Base-by-base conservation (phyloP, 2,329 filamentous ascomycete species). In the Alternaria sp. region DNA sequence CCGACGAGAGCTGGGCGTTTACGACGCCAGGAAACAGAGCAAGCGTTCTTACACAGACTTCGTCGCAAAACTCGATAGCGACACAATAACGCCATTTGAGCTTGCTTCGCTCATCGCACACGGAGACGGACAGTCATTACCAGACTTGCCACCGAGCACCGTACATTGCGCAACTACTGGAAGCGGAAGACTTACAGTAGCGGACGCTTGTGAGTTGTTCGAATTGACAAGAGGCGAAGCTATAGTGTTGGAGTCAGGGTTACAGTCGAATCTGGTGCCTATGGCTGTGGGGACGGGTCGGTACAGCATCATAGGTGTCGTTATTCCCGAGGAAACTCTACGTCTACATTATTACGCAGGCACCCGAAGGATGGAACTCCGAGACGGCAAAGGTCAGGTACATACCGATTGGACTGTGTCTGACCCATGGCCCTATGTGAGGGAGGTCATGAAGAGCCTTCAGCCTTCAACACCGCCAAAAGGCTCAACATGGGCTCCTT, bases 261-360 rank as follows among this genome's bases (percentile, higher is more conserved):
- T 76, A 55, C 83, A 80, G 18, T 59, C 69, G 5, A 74, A 79
- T 14, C 72, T 79, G 10, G 63, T 74, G 4, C 81, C 81, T 2
- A 72, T 82, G 49, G 78, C 80, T 14, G 73, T 79, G 2, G 81
- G 83, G 32, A 84, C 84, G 2, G 90, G 90, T 2, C 82, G 88
- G 48, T 92, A 88, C 74, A 94, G 90, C 73, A 92, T 96, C 65
- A 85, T 96, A 54, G 92, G 89, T 0, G 79, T 93, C 0, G 84
- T 89, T 10, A 84, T 90, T 10, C 73, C 73, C 2, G 82, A 84
- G 16, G 78, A 86, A 34, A 85, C 88, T 0, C 60, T 77, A 16
- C 69, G 78, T 16, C 45, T 80, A 20, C 74, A 79, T 40, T 80
- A 79, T 61, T 78, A 76, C 53, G 62, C 67, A 3, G 62, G 66